phyloP scores from a whole-genome alignment of 2,329 filamentous ascomycete species.

The Alternaria incomplexa region DNA sequence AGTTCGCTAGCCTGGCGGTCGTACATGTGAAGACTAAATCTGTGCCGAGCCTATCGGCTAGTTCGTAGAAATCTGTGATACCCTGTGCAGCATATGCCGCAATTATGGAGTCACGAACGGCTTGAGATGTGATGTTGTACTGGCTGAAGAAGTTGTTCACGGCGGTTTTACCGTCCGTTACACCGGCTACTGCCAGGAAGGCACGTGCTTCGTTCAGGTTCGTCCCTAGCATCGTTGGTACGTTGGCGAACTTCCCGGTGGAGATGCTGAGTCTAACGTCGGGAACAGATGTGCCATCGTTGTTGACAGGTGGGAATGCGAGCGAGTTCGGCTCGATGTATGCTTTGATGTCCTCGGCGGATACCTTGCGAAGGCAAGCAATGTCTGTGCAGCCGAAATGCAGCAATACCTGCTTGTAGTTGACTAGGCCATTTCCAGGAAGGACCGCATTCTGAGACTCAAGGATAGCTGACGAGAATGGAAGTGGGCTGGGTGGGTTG shows the following conservation, averaged over 20 bases:
- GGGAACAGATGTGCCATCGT: conserved; percentile 6
- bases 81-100: conserved; percentile 1
- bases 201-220: conserved; percentile 16
- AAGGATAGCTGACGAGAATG: conserved; percentile 33
- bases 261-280: conserved; percentile 15
- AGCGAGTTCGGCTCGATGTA: conserved; percentile 15
- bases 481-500: conserved; percentile 19
- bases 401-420: conserved; percentile 11
- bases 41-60: conserved; percentile 12
- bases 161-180: conserved; percentile 7
- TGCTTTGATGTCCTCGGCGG: conserved; percentile 7
- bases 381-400: conserved; percentile 15
- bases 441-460: conserved; percentile 21
- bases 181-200: conserved; percentile 8
- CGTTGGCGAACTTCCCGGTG: conserved; percentile 8
- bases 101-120: background rate
- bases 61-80: background rate
- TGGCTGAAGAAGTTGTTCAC: conserved; percentile 1
- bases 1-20: conserved; percentile 5
- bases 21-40: conserved; percentile 16
- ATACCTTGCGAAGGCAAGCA: conserved; percentile 7
- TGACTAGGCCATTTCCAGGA: conserved; percentile 7
- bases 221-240: conserved; percentile 15
- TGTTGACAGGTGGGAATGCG: conserved; percentile 16
- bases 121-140: conserved; percentile 9